Evolutionary conservation across 2,329 filamentous ascomycete species (phyloP), one percentile per base, ranked within the genome.

Genomic region (Aspergillus aculeatinus): DNA sequence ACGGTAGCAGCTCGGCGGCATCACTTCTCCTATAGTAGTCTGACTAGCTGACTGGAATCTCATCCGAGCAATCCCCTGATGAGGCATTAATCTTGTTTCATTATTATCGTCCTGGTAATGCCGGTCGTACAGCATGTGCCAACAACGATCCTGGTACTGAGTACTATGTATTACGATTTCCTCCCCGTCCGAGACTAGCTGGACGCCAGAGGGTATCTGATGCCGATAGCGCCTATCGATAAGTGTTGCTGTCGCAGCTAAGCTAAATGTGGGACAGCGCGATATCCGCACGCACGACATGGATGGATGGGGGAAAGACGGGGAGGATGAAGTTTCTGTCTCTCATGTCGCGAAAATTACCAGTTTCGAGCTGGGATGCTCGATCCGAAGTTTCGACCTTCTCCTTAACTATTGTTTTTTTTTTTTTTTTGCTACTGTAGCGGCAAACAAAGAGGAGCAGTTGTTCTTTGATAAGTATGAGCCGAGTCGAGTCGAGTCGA

Each of bases 201-300:
- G 31, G 14, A n/a, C 12, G 25, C 16, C 31, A 19, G 23, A 31
- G 27, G 42, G 58, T 55, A 58, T 60, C 51, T 57, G 21, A 54
- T 54, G 44, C 56, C 49, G 44, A 55, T 56, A 55, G 57, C 51
- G 62, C 53, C 61, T 63, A 61, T 65, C 63, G 63, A 64, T 50
- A 50, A 29, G 25, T 29, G 48, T 25, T 29, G n/a, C 14, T 29
- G n/a, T 50, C 16, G 39, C 27, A 25, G 48, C 47, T 64, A 62
- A 59, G 56, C 56, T 58, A 35, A 63, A 64, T 60, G 63, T 64
- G 61, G 62, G 61, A 63, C 61, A 63, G 55, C 59, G 63, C 63
- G 57, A 62, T 62, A 60, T 60, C 62, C 62, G 62, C 63, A 57
- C 49, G 23, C 23, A 39, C 35, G 48, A 49, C 47, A 57, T 58